A percentile compares a stretch with the other conserved stretches of the same genome.
phyloP scores from a whole-genome alignment of 345 rosid species.

The Brassica napus region DNA sequence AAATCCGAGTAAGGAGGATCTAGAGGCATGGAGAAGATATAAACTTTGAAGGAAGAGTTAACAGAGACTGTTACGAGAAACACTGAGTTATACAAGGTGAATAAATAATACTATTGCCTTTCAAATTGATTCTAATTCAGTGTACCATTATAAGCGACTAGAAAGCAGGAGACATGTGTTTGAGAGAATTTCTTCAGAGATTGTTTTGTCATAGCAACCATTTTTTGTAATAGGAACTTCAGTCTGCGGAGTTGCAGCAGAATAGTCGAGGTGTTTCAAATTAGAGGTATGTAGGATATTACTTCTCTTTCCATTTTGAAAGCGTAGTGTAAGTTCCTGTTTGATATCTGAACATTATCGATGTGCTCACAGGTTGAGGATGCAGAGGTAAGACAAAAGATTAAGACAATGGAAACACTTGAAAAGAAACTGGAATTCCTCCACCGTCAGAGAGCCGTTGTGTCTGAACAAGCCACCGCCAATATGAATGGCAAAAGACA shows the following conservation, averaged over 20 bases:
- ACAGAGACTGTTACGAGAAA: not conserved
- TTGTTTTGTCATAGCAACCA: not conserved
- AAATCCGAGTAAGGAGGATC: slow-evolving; percentile 63
- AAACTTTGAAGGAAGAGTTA: slow-evolving; percentile 24
- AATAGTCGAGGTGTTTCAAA: slow-evolving; percentile 93
- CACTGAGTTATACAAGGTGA: not conserved
- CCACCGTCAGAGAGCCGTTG: slow-evolving; percentile 76
- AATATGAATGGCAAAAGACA: slow-evolving; percentile 54
- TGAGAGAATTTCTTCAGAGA: not conserved
- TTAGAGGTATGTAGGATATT: slow-evolving; percentile 56
- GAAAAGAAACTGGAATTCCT: slow-evolving; percentile 83
- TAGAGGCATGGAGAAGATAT: slow-evolving; percentile 64
- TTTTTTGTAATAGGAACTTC: slow-evolving; percentile 60
- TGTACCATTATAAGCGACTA: not conserved
- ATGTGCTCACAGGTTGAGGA: no score
- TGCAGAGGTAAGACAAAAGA: slow-evolving; percentile 86
- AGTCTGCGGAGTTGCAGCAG: slow-evolving; percentile 76
- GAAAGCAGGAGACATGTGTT: not conserved
- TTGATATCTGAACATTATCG: no score
- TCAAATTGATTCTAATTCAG: not conserved
- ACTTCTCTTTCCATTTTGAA: not conserved
- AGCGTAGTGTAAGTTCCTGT: not conserved
- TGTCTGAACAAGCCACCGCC: slow-evolving; percentile 76
- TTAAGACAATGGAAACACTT: slow-evolving; percentile 73
- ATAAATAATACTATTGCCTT: not conserved